Evolutionary conservation across 78 protist species (phyloP).

Genomic region (Dictyostelium citrinum): DNA sequence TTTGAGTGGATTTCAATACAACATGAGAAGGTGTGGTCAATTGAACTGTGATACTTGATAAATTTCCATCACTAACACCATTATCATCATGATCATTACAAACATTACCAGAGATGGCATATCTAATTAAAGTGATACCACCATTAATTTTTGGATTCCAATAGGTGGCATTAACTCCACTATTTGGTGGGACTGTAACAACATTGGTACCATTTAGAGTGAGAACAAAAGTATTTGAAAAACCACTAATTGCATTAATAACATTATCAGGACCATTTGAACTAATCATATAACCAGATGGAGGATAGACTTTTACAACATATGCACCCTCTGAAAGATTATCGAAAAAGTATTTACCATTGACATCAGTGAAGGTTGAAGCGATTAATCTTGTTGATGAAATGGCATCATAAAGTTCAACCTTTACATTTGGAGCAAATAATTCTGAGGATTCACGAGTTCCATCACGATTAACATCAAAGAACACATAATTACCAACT

Average conservation of each 20-base stretch:
- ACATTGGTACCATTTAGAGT: not conserved
- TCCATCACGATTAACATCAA: constrained; percentile 28
- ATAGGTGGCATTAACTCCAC: constrained; percentile 6
- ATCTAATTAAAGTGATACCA: not conserved
- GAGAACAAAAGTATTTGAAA: not conserved
- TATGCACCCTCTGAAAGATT: constrained; percentile 13
- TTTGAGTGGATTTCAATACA: not conserved
- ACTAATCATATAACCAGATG: not conserved
- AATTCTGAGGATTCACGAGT: not conserved
- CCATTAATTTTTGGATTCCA: constrained; percentile 23
- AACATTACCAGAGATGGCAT: not conserved
- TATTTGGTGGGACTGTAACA: not conserved
- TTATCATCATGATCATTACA: constrained; percentile 18
- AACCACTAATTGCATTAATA: not conserved
- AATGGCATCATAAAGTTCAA: not conserved
- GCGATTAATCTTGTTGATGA: not conserved
- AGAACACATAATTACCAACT: constrained; percentile 2
- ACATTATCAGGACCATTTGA: constrained; percentile 19
- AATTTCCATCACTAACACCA: constrained; percentile 8
- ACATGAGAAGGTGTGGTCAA: not conserved
- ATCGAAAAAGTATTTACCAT: constrained; percentile 29
- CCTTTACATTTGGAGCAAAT: not conserved
- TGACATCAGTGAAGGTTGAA: constrained; percentile 1
- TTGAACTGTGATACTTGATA: constrained; percentile 1
- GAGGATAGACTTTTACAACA: not conserved